Evolutionary conservation across 495 filamentous ascomycete species (phyloP).

Genomic region (Xeromyces bisporus): DNA sequence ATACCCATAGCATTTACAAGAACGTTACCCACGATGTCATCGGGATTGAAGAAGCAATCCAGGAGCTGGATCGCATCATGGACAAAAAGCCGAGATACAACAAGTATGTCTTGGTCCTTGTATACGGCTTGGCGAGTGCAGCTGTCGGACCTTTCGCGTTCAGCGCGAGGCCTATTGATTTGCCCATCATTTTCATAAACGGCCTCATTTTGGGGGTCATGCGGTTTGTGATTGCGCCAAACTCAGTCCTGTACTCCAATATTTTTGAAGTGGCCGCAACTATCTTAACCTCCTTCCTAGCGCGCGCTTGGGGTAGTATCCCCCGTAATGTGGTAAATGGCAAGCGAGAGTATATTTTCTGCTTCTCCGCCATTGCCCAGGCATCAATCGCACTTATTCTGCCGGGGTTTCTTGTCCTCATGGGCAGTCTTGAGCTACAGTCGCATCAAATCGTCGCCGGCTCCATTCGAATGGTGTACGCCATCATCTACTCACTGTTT

Average conservation of each 20-base stretch:
- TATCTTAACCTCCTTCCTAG: slow-evolving; percentile 71
- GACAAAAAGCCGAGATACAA: slow-evolving; percentile 45
- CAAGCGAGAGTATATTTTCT: slow-evolving; percentile 49
- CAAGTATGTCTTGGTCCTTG: slow-evolving; percentile 53
- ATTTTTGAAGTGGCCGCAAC: slow-evolving; percentile 84
- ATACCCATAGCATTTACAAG: slow-evolving; percentile 85
- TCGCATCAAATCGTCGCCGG: slow-evolving; percentile 76
- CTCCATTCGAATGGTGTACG: slow-evolving; percentile 87
- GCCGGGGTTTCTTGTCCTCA: slow-evolving; percentile 73
- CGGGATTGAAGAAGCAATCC: slow-evolving; percentile 68
- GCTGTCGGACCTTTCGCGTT: slow-evolving; percentile 78
- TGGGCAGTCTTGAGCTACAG: slow-evolving; percentile 74
- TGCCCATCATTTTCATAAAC: slow-evolving; percentile 73
- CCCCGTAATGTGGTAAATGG: slow-evolving; percentile 17
- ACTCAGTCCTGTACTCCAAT: slow-evolving; percentile 62
- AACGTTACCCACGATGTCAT: slow-evolving; percentile 79
- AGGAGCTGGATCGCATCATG: slow-evolving; percentile 52
- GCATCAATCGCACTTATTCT: slow-evolving; percentile 84
- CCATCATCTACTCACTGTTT: slow-evolving; percentile 87
- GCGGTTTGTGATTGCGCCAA: slow-evolving; percentile 63
- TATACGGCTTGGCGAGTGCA: slow-evolving; percentile 70
- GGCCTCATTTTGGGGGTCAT: slow-evolving; percentile 68
- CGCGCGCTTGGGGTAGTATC: slow-evolving; percentile 74
- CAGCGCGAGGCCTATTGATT: slow-evolving; percentile 65
- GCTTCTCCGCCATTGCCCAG: slow-evolving; percentile 83